phyloP scores from a whole-genome alignment of 495 filamentous ascomycete species.

The Halenospora varia region DNA sequence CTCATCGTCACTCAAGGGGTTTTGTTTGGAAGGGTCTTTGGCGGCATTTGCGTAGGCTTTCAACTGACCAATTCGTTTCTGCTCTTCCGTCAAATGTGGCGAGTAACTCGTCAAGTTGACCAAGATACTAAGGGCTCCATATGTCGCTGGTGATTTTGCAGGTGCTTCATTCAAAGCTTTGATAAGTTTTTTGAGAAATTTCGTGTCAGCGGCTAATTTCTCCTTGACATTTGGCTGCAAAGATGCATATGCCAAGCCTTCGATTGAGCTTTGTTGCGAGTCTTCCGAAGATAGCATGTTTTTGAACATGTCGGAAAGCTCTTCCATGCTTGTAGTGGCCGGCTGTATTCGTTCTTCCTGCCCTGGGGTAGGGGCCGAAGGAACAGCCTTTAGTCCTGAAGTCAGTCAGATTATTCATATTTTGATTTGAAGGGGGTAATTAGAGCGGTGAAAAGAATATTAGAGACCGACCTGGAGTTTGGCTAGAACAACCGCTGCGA shows the following conservation, averaged over 20 bases:
- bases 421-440: neutral
- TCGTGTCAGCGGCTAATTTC: slow-evolving; percentile 58
- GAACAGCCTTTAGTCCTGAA: slow-evolving; percentile 45
- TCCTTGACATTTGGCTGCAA: slow-evolving; percentile 81
- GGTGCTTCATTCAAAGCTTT: slow-evolving; percentile 54
- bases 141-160: slow-evolving; percentile 66
- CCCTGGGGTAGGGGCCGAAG: slow-evolving; percentile 29
- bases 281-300: slow-evolving; percentile 62
- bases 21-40: slow-evolving; percentile 52
- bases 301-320: slow-evolving; percentile 75
- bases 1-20: slow-evolving; percentile 68
- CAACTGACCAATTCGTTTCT: slow-evolving; percentile 83
- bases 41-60: slow-evolving; percentile 89
- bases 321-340: slow-evolving; percentile 55
- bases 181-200: slow-evolving; percentile 64
- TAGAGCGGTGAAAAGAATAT: neutral
- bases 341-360: slow-evolving; percentile 39
- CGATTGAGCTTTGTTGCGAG: slow-evolving; percentile 62
- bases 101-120: slow-evolving; percentile 78
- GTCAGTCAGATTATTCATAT: slow-evolving; percentile 39
- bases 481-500: slow-evolving; percentile 83
- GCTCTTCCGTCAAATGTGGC: slow-evolving; percentile 79
- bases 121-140: slow-evolving; percentile 80
- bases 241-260: slow-evolving; percentile 90
- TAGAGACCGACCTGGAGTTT: slow-evolving; percentile 57